Percentiles rank a stretch among this genome's conserved stretches.
These are phyloP conservation scores for Sphagnum contortum DNA, from an alignment of 225 moss, liverwort and hornwort species.

Conservation along the genomic window DNA sequence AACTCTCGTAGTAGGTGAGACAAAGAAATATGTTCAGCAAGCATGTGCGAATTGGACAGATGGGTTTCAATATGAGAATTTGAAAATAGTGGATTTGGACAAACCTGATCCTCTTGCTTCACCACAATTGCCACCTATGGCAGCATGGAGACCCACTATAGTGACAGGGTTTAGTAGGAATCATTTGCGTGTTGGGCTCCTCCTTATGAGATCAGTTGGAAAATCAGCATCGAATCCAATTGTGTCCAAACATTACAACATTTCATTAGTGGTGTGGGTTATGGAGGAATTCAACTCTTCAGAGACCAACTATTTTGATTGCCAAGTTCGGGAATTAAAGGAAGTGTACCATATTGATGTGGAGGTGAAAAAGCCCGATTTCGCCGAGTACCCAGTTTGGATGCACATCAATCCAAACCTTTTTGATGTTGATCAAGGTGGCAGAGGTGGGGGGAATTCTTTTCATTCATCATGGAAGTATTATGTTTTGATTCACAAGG, in stretches of 20 bases:
- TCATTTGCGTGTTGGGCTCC: slow-evolving; percentile 40
- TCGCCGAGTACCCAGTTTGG: slow-evolving; percentile 38
- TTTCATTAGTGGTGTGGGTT: slow-evolving; percentile 52
- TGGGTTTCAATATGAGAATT: slow-evolving; percentile 23
- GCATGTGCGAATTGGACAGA: slow-evolving; percentile 29
- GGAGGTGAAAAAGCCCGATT: slow-evolving; percentile 35
- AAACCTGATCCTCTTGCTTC: slow-evolving; percentile 14
- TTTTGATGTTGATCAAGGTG: slow-evolving; percentile 35
- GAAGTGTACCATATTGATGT: slow-evolving; percentile 17
- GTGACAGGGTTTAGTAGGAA: slow-evolving; percentile 53
- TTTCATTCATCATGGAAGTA: no score
- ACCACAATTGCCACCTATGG: slow-evolving; percentile 6
- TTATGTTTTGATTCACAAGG: neutral
- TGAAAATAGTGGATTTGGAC: slow-evolving; percentile 42
- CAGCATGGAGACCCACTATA: slow-evolving; percentile 42
- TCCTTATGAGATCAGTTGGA: slow-evolving; percentile 41
- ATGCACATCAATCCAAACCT: slow-evolving; percentile 45
- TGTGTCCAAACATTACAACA: slow-evolving; percentile 13
- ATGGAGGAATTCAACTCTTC: slow-evolving; percentile 37
- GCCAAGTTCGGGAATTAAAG: slow-evolving; percentile 29
- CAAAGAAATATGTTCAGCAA: slow-evolving; percentile 36
- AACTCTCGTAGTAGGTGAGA: slow-evolving; percentile 39
- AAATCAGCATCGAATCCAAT: slow-evolving; percentile 14
- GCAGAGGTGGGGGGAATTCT: slow-evolving; percentile 26
- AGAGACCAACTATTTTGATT: slow-evolving; percentile 21